Conservation (phyloP, 75 land plant species). For the Cupressus sempervirens region DNA sequence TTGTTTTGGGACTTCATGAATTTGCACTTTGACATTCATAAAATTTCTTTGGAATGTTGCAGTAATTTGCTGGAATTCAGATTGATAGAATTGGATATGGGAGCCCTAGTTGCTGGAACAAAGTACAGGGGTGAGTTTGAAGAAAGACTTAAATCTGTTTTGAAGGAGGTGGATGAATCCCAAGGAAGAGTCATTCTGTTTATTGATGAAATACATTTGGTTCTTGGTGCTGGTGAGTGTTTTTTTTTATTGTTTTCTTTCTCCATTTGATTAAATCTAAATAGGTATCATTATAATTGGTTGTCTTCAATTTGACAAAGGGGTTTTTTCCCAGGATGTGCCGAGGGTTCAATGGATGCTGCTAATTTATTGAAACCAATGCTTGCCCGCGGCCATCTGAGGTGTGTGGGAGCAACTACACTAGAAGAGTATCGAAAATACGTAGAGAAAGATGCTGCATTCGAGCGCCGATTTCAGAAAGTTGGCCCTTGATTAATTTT, state of each 20-base stretch:
- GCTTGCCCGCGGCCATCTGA: constrained; percentile 94
- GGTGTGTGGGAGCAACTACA: constrained; percentile 97
- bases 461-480: constrained; percentile 94
- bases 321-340: constrained; percentile 31
- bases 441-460: constrained; percentile 99
- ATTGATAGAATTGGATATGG: constrained; percentile 90
- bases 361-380: constrained; percentile 98
- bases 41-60: constrained; percentile 10
- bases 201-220: constrained; percentile 97
- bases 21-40: neutral
- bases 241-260: neutral
- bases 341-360: constrained; percentile 99
- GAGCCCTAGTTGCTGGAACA: constrained; percentile 91
- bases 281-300: neutral
- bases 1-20: neutral
- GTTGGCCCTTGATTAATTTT: constrained; percentile 6
- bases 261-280: neutral
- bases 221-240: constrained; percentile 78
- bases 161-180: constrained; percentile 97
- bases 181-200: constrained; percentile 90
- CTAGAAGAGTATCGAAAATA: constrained; percentile 95
- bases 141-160: constrained; percentile 82
- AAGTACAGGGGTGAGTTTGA: constrained; percentile 96
- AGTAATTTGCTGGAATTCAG: constrained; percentile 87
- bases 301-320: neutral